Evolutionary conservation across 148 eudicot species (phyloP), one percentile per base, ranked within the genome.

Genomic region (Chenopodium berlandieri): DNA sequence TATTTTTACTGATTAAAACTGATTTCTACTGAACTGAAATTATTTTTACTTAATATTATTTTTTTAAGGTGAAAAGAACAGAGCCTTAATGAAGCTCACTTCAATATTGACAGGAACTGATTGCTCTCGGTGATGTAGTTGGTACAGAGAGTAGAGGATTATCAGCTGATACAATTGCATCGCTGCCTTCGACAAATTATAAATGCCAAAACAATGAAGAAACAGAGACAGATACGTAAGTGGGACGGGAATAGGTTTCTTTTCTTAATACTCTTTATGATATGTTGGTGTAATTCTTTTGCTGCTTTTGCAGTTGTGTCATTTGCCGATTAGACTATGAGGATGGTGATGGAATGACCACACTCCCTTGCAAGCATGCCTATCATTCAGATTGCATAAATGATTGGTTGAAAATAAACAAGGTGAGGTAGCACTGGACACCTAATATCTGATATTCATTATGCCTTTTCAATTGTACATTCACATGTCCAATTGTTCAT

Each of bases 101-200:
- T 82, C 66, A 78, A 44, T 68, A 50, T 83, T 52, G 76, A 83
- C 81, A 94, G 96, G 98, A 92, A 78, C 86, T 92, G 78, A 34
- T 91, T 88, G 94, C 96, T 17, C 79, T 96, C 83, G 98, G 98
- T 46, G 99, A 96, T 73, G 91, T 94, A 72, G 98, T 94, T 84
- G 99, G 99, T 77, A 92, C 97, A 48, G 95, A 92, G 88, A 96
- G 95, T 83, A 90, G 98, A 88, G 99, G 99, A 37, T 88, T 96
- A 74, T 90, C 98, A 86, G 92, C 91, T 62, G 94, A 92, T 76
- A 82, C 87, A 75, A 94, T 96, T 86, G 97, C 98, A 77, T 92
- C 99, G 67, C 85, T 96, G 84, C 97, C 97, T 71, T 92, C 99
- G 72, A 74, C 89, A 22, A 90, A 83, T 80, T 96, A 91, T 82